Evolutionary conservation across 2,329 filamentous ascomycete species (phyloP).

Genomic region (Neofusicoccum cordaticola): DNA sequence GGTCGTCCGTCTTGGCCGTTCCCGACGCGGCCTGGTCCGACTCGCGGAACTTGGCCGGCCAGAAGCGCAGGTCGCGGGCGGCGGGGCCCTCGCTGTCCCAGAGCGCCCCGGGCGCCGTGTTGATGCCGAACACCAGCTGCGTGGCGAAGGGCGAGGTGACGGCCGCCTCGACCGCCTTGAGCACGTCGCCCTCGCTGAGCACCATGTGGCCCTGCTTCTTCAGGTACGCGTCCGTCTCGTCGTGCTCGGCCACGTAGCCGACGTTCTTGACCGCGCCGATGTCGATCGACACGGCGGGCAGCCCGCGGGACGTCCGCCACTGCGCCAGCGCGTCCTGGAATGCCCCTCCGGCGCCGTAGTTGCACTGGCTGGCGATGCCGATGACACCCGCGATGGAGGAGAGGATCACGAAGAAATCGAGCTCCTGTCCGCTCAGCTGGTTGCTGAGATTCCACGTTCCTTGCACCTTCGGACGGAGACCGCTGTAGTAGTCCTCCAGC

Average conservation of each 20-base stretch:
- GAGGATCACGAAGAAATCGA: constrained; percentile 30
- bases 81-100: not conserved
- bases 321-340: constrained; percentile 30
- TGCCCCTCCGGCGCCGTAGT: constrained; percentile 29
- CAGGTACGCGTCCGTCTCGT: not conserved
- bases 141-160: not conserved
- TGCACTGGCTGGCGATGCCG: constrained; percentile 21
- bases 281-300: constrained; percentile 18
- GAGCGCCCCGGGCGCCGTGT: not conserved
- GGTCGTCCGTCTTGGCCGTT: too few relatives aligned
- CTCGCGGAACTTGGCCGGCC: constrained; percentile 4
- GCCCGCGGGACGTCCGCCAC: constrained; percentile 21
- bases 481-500: constrained; percentile 16
- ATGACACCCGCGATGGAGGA: constrained; percentile 21
- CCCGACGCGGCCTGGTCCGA: too few relatives aligned
- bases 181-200: constrained; percentile 12
- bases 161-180: constrained; percentile 12
- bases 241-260: constrained; percentile 18
- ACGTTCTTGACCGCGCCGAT: constrained; percentile 27
- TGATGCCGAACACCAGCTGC: constrained; percentile 15
- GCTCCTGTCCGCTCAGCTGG: too few relatives aligned
- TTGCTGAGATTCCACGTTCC: constrained; percentile 23
- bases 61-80: constrained; percentile 15
- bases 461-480: constrained; percentile 25
- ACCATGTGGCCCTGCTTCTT: not conserved